phyloP scores from a whole-genome alignment of 352 stramenopile genomes.

The Phytophthora idaei region DNA sequence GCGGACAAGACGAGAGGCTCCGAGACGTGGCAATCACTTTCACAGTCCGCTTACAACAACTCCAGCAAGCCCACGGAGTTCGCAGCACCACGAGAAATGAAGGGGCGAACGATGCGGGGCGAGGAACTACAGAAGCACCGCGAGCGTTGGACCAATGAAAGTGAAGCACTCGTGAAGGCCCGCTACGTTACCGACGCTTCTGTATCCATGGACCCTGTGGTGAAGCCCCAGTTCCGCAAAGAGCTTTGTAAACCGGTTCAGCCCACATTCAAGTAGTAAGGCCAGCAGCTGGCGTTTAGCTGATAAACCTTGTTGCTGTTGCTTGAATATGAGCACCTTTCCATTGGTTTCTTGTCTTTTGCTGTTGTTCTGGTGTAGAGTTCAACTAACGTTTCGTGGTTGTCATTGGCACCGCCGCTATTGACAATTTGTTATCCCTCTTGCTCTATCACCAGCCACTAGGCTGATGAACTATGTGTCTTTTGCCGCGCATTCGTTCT shows the following conservation, averaged over 20 bases:
- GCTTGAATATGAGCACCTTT: conserved; percentile 27
- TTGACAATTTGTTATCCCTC: conserved; percentile 23
- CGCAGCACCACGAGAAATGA: conserved; percentile 64
- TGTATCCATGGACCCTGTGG: conserved; percentile 45
- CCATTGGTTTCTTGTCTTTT: conserved; percentile 14
- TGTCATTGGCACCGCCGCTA: conserved; percentile 18
- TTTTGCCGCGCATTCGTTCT: conserved; percentile 51
- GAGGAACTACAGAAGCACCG: conserved; percentile 65
- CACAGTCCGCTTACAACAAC: conserved; percentile 63
- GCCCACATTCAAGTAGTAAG: conserved; percentile 53
- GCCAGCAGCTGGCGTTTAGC: background rate
- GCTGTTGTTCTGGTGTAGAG: too few relatives aligned
- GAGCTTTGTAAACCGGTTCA: conserved; percentile 58
- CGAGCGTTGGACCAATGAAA: conserved; percentile 70
- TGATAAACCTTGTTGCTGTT: background rate
- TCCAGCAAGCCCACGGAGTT: conserved; percentile 66
- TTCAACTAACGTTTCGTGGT: conserved; percentile 1
- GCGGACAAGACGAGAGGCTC: conserved; percentile 62
- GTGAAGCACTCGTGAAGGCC: conserved; percentile 47
- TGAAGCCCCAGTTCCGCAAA: conserved; percentile 66
- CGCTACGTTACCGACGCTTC: conserved; percentile 71
- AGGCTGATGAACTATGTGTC: conserved; percentile 33
- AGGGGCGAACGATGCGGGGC: conserved; percentile 43
- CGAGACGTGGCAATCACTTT: conserved; percentile 61
- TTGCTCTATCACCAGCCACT: conserved; percentile 28